Evolutionary conservation across 1,284 basidiomycete species (phyloP).

Genomic region (Peniophora sp.): DNA sequence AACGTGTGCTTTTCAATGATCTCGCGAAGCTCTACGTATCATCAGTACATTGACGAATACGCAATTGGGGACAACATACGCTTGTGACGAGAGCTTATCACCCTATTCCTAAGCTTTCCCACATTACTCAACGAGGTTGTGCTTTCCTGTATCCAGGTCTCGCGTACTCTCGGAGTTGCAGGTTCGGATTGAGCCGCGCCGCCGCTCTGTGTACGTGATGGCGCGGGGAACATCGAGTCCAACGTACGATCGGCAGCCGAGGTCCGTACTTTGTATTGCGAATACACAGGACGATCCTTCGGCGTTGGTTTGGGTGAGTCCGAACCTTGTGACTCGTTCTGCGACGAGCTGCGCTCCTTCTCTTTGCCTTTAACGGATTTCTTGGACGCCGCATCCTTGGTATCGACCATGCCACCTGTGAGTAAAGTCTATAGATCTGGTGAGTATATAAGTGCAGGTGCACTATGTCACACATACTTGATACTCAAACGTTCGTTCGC

Average conservation of each 20-base stretch:
- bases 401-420: slow-evolving; percentile 36
- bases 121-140: slow-evolving; percentile 81
- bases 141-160: slow-evolving; percentile 68
- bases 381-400: no score
- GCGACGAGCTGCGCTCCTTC: slow-evolving; percentile 22
- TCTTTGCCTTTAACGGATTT: slow-evolving; percentile 31
- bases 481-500: slow-evolving; percentile 72
- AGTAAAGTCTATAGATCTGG: slow-evolving; percentile 45
- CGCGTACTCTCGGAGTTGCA: slow-evolving; percentile 13
- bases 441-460: not conserved
- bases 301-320: slow-evolving; percentile 11
- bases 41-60: slow-evolving; percentile 1
- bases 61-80: slow-evolving; percentile 32
- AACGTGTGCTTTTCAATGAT: slow-evolving; percentile 86
- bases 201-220: slow-evolving; percentile 35
- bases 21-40: slow-evolving; percentile 62
- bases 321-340: slow-evolving; percentile 10
- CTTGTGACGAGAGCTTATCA: slow-evolving; percentile 57
- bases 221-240: slow-evolving; percentile 83
- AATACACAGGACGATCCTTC: slow-evolving; percentile 43
- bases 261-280: slow-evolving; percentile 91
- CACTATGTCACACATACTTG: slow-evolving; percentile 43
- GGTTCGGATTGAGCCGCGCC: slow-evolving; percentile 2
- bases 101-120: slow-evolving; percentile 51
- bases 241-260: slow-evolving; percentile 85